These are phyloP conservation scores for Podaxis pistillaris DNA, from an alignment of 768 basidiomycete genomes.

Conservation along the genomic window DNA sequence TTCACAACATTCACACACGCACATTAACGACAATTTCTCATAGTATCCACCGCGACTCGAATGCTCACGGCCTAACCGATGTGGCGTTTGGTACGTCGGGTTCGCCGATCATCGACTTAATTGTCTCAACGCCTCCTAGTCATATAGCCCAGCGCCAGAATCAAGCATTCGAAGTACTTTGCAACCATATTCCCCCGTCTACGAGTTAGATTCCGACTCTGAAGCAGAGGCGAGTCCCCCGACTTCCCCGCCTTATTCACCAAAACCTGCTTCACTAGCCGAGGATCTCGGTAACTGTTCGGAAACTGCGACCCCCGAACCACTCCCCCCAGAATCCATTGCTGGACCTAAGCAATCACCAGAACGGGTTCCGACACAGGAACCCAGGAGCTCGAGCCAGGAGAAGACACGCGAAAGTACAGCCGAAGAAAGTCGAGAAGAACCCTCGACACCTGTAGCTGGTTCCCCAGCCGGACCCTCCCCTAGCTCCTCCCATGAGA, in stretches of 20 bases:
- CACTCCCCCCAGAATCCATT: not conserved
- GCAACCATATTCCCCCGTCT: slow-evolving; percentile 4
- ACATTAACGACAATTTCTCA: not conserved
- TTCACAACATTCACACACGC: not conserved
- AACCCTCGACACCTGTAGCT: not conserved
- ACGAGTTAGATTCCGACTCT: not conserved
- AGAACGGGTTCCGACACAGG: not conserved
- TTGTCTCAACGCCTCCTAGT: slow-evolving; percentile 1
- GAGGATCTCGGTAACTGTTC: not conserved
- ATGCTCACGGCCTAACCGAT: not conserved
- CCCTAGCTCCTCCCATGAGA: not conserved
- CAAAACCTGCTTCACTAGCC: not conserved
- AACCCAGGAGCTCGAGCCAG: not conserved
- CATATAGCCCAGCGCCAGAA: slow-evolving; percentile 12
- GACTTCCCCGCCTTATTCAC: slow-evolving; percentile 1
- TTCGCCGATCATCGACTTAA: not conserved
- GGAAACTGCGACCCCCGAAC: not conserved
- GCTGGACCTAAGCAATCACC: not conserved
- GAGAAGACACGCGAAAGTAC: not conserved
- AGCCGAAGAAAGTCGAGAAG: not conserved
- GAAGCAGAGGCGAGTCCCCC: not conserved
- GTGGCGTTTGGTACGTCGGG: slow-evolving; percentile 9
- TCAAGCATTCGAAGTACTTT: slow-evolving; percentile 10
- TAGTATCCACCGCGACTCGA: not conserved
- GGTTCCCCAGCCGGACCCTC: not conserved